These are phyloP conservation scores for Chytriomyces sp. DNA, from an alignment of 192 early-diverging fungal genomes.

Conservation along the genomic window DNA sequence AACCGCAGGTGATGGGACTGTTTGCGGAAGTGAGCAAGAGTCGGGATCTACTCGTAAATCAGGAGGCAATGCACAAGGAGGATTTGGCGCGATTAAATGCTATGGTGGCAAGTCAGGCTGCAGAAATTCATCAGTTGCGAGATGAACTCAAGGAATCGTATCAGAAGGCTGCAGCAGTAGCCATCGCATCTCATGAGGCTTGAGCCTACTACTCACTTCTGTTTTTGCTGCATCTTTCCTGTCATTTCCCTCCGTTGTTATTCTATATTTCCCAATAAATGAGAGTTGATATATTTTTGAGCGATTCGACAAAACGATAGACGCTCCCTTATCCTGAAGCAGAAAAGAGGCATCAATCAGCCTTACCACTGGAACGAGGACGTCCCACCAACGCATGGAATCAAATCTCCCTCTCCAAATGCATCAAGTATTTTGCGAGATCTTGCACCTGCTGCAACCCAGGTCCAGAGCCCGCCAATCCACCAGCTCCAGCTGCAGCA, in stretches of 20 bases:
- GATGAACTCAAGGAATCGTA: slow-evolving; percentile 5
- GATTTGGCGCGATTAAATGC: slow-evolving; percentile 23
- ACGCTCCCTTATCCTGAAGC: too few relatives aligned
- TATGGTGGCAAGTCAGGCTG: slow-evolving; percentile 8
- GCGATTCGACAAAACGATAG: too few relatives aligned
- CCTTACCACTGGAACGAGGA: too few relatives aligned
- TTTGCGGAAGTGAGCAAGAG: slow-evolving; percentile 30
- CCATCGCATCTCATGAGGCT: too few relatives aligned
- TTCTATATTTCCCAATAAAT: too few relatives aligned
- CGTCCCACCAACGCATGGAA: too few relatives aligned
- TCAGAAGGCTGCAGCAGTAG: too few relatives aligned
- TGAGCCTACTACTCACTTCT: too few relatives aligned
- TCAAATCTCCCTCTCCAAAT: slow-evolving; percentile 14
- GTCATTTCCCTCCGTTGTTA: too few relatives aligned
- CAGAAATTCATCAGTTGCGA: slow-evolving; percentile 11
- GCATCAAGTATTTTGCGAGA: slow-evolving; percentile 1
- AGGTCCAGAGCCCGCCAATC: background rate
- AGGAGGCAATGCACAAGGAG: slow-evolving; percentile 1
- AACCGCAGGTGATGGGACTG: slow-evolving; percentile 23
- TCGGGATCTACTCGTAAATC: slow-evolving; percentile 18
- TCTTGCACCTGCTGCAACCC: slow-evolving; percentile 3
- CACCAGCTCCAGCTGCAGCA: background rate
- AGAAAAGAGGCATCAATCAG: too few relatives aligned
- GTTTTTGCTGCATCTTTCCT: too few relatives aligned
- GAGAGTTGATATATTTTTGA: too few relatives aligned